phyloP scores from a whole-genome alignment of 352 stramenopile genomes.

The Phytophthora aleatoria region DNA sequence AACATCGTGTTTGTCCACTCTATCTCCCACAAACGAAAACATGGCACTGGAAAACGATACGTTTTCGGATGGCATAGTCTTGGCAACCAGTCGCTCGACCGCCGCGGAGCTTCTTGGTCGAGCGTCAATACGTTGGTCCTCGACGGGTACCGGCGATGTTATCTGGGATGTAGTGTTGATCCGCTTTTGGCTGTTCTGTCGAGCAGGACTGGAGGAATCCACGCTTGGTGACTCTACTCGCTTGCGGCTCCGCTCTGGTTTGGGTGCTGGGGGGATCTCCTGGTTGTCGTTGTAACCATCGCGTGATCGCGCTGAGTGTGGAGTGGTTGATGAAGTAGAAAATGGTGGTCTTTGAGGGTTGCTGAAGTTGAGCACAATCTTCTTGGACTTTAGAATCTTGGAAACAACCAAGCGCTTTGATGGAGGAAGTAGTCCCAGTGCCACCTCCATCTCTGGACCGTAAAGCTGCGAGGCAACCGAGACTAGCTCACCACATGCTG shows the following conservation, averaged over 20 bases:
- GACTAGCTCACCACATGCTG: constrained; percentile 64
- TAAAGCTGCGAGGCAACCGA: constrained; percentile 54
- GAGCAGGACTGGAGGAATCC: constrained; percentile 42
- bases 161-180: constrained; percentile 36
- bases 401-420: constrained; percentile 57
- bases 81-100: constrained; percentile 5
- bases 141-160: neutral
- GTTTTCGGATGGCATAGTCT: neutral
- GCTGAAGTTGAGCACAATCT: constrained; percentile 51
- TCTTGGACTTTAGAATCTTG: constrained; percentile 61
- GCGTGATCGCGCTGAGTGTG: constrained; percentile 16
- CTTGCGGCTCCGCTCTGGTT: constrained; percentile 51
- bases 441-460: constrained; percentile 52
- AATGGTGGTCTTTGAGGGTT: constrained; percentile 17
- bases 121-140: constrained; percentile 4
- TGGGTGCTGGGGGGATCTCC: constrained; percentile 5
- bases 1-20: constrained; percentile 14
- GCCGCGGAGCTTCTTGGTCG: neutral
- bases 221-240: constrained; percentile 52
- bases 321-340: constrained; percentile 9
- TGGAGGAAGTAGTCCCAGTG: constrained; percentile 59
- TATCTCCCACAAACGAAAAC: constrained; percentile 7
- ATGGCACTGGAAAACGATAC: constrained; percentile 7
- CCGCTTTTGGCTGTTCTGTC: constrained; percentile 48
- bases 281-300: constrained; percentile 33